Evolutionary conservation across 495 filamentous ascomycete genomes (phyloP), one percentile per base, ranked within the genome.

Genomic region (Aspergillus conjunctus): DNA sequence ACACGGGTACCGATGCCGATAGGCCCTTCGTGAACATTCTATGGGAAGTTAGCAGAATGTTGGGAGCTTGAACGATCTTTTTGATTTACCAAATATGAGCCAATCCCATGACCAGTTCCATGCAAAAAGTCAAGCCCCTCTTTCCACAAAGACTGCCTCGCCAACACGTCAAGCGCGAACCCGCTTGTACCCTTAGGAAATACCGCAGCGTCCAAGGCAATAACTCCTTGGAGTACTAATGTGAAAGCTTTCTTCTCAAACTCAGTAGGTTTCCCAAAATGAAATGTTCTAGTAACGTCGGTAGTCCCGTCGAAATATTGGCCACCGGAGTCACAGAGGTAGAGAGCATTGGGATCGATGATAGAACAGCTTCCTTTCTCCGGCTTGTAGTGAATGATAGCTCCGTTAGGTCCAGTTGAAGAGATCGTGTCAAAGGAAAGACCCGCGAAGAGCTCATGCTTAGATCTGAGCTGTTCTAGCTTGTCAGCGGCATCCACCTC

Each of bases 231-330:
- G 17, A 99, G 80, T 0, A 98, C 95, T 12, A 99, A 81, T 11
- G 95, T 99, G 72, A 97, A 98, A 8, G 95, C 88, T 71, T 91
- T 91, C 64, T 84, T 89, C 73, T 99, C 92, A 67, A 91, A 88
- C 14, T 87, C 85, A 1, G 89, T 92, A 9, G 95, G 95, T 17
- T 87, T 78, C 31, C 91, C 89, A 69, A 98, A 98, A 64, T 99
- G 95, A 43, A 96, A 79, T 0, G 95, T 99, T 14, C 95, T 83
- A 5, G 95, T 99, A 6, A 91, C 93, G 71, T 99, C 95, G 0
- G 95, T 99, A 1, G 95, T 99, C 53, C 95, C 95, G 74, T 99
- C 95, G 12, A 88, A 79, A 63, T 93, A 99, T 73, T 99, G 95
- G 20, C 88, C 93, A 26, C 95, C 95, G 21, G 94, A 98, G 71